Conservation (phyloP, 2,329 filamentous ascomycete genomes). For the Hymenoscyphus scutula region DNA sequence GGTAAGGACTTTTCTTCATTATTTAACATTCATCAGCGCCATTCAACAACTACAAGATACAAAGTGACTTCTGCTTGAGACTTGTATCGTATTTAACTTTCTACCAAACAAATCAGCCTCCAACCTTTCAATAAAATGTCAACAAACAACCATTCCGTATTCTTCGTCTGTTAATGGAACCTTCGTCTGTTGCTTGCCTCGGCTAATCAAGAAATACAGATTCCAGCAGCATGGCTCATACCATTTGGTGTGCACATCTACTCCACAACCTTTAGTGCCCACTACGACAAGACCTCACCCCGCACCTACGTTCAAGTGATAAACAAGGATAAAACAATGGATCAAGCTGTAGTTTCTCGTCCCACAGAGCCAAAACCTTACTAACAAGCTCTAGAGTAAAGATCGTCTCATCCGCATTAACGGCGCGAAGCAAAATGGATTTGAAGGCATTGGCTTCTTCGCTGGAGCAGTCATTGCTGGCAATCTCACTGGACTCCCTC, state of each 20-base stretch:
- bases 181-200: not conserved
- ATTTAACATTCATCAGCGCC: too few species aligned
- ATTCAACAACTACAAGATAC: too few species aligned
- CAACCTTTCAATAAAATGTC: too few species aligned
- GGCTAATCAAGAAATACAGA: conserved; percentile 14
- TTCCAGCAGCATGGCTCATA: conserved; percentile 36
- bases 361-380: not conserved
- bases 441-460: conserved; percentile 11
- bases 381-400: conserved; percentile 3
- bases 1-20: too few species aligned
- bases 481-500: conserved; percentile 6
- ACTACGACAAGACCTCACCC: conserved; percentile 33
- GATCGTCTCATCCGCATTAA: conserved; percentile 6
- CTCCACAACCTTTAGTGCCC: conserved; percentile 28
- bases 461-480: conserved; percentile 12
- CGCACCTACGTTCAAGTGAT: conserved; percentile 32
- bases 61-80: too few species aligned
- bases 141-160: conserved; percentile 17
- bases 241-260: conserved; percentile 38
- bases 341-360: conserved; percentile 25
- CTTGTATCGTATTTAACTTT: too few species aligned
- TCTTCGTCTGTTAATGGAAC: not conserved
- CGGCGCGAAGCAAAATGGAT: conserved; percentile 12
- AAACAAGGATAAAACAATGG: conserved; percentile 34
- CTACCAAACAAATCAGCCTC: too few species aligned